These are phyloP conservation scores for Apiospora koreana DNA, from an alignment of 2,329 filamentous ascomycete species.

Conservation along the genomic window DNA sequence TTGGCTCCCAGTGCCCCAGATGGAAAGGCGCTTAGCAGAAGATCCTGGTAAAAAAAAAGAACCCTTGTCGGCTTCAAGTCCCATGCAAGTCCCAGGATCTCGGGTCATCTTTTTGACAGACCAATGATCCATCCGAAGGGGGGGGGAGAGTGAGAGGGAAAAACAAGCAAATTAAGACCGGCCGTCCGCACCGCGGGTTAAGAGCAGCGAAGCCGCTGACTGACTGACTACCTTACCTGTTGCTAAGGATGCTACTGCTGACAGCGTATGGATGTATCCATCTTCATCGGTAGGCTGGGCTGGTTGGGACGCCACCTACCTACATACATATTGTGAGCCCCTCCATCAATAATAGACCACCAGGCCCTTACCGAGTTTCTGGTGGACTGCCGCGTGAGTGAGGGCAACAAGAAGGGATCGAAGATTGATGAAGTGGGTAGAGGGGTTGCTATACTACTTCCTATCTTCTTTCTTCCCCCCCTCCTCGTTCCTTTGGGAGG, in stretches of 20 bases:
- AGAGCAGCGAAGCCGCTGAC: not conserved
- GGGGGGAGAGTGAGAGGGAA: not conserved
- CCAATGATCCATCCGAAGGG: not conserved
- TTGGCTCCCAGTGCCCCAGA: conserved; percentile 12
- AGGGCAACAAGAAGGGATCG: not conserved
- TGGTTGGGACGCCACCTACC: not conserved
- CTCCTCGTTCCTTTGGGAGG: not conserved
- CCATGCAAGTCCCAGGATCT: conserved; percentile 27
- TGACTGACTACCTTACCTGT: too few relatives aligned
- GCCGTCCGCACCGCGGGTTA: not conserved
- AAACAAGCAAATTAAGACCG: conserved; percentile 7
- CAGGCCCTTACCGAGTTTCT: not conserved
- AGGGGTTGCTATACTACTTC: not conserved
- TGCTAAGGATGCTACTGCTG: not conserved
- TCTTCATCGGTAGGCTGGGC: conserved; percentile 1
- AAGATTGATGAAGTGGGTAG: not conserved
- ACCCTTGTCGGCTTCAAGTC: conserved; percentile 19
- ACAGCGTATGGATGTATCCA: not conserved
- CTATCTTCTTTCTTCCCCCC: not conserved
- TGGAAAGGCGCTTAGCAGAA: conserved; percentile 14
- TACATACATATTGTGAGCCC: not conserved
- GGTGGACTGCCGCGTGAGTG: not conserved
- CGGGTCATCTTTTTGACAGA: conserved; percentile 18
- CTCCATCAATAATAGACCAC: not conserved
- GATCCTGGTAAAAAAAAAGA: conserved; percentile 6